Conservation (phyloP, 345 rosid genomes). For the Arabis hirsuta region DNA sequence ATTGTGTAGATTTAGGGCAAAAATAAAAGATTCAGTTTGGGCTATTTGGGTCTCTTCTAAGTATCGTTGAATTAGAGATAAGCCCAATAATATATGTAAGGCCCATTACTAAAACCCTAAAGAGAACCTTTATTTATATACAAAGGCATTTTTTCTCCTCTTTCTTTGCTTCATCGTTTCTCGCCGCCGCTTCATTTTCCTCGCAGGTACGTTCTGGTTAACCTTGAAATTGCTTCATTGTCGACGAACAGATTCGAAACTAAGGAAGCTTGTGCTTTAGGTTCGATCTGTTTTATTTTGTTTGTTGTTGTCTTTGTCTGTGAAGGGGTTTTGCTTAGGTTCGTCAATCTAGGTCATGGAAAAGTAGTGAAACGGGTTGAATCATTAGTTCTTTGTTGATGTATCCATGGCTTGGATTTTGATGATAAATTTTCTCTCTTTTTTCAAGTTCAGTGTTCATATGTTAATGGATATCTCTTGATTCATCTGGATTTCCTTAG, state of each 20-base stretch:
- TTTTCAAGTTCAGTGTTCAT: neutral
- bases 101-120: slow-evolving; percentile 36
- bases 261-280: neutral
- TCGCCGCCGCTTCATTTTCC: slow-evolving; percentile 35
- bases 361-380: neutral
- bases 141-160: neutral
- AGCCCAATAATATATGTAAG: neutral
- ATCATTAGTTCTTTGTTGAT: neutral
- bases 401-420: neutral
- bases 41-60: neutral
- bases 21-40: neutral
- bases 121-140: slow-evolving; percentile 24
- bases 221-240: neutral
- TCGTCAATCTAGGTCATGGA: neutral
- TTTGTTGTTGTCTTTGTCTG: neutral
- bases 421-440: neutral
- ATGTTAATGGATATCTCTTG: neutral
- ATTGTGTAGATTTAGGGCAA: no score
- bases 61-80: neutral
- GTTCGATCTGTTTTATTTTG: neutral
- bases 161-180: slow-evolving; percentile 8
- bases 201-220: slow-evolving; percentile 29
- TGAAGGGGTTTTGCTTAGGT: slow-evolving; percentile 5
- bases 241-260: neutral
- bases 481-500: neutral